A percentile compares a stretch with the other conserved stretches of the same genome.
Conservation (phyloP, 257 asterid species). For the Mentha longifolia region DNA sequence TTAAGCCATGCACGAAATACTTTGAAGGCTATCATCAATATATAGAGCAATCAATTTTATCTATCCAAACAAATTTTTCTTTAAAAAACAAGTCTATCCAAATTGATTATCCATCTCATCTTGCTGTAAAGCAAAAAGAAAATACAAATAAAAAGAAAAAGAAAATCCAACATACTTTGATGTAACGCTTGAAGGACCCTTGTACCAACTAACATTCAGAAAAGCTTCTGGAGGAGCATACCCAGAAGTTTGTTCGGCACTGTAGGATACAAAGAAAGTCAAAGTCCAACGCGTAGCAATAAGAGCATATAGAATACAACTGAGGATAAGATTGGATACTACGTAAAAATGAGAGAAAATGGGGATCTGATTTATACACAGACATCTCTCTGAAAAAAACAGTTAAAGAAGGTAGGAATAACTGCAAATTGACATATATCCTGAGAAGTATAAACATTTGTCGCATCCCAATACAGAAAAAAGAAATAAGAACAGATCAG, state of each 20-base stretch:
- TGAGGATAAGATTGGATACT: slow-evolving; percentile 24
- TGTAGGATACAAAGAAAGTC: slow-evolving; percentile 35
- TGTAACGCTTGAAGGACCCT: slow-evolving; percentile 63
- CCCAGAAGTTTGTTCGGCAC: slow-evolving; percentile 88
- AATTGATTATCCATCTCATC: slow-evolving; percentile 15
- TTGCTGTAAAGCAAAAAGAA: too few relatives aligned
- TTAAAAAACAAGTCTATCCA: too few relatives aligned
- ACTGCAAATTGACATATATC: not conserved
- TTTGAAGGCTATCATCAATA: too few relatives aligned
- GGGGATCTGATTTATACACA: slow-evolving; percentile 9
- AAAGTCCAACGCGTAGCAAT: slow-evolving; percentile 20
- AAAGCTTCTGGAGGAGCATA: slow-evolving; percentile 98
- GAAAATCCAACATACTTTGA: slow-evolving; percentile 62
- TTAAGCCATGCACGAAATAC: not conserved
- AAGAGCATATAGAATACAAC: slow-evolving; percentile 17
- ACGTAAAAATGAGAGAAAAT: not conserved
- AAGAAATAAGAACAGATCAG: slow-evolving; percentile 7
- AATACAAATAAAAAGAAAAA: slow-evolving; percentile 16
- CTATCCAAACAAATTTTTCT: too few relatives aligned
- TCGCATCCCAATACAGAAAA: not conserved
- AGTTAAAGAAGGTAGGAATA: not conserved
- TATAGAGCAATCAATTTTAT: too few relatives aligned
- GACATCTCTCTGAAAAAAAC: not conserved
- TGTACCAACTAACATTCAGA: slow-evolving; percentile 87
- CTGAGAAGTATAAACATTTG: not conserved